Evolutionary conservation across 2,329 filamentous ascomycete genomes (phyloP).

Genomic region (Xylariaceae sp.): DNA sequence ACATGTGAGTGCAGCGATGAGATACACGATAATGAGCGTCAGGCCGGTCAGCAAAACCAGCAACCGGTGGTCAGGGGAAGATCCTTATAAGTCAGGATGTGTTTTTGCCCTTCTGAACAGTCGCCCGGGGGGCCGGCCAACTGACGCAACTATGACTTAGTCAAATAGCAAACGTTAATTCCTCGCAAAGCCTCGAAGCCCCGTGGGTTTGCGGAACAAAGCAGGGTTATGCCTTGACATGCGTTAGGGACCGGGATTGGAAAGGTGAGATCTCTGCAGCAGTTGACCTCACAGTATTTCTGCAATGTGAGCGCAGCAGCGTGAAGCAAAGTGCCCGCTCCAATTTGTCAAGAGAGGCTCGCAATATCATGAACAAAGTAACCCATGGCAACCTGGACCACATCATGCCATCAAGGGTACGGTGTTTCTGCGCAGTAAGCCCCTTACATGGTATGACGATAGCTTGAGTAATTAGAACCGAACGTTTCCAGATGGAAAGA

Average conservation of each 20-base stretch:
- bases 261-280: background rate
- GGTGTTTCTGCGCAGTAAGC: background rate
- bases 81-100: constrained; percentile 4
- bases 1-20: constrained; percentile 2
- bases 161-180: constrained; percentile 4
- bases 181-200: constrained; percentile 6
- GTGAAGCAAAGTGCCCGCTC: background rate
- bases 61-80: background rate
- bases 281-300: background rate
- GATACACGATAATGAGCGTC: constrained; percentile 5
- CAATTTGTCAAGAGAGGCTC: background rate
- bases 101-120: background rate
- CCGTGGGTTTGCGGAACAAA: background rate
- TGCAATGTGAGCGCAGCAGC: background rate
- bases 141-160: background rate
- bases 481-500: background rate
- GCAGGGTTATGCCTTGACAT: constrained; percentile 1
- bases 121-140: background rate
- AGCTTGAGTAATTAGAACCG: background rate
- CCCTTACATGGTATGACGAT: background rate
- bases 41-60: background rate
- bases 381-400: background rate
- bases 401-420: background rate
- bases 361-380: background rate
- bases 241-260: background rate